Evolutionary conservation across 176 grass and related monocot genomes (phyloP).

Genomic region (Typha latifolia): DNA sequence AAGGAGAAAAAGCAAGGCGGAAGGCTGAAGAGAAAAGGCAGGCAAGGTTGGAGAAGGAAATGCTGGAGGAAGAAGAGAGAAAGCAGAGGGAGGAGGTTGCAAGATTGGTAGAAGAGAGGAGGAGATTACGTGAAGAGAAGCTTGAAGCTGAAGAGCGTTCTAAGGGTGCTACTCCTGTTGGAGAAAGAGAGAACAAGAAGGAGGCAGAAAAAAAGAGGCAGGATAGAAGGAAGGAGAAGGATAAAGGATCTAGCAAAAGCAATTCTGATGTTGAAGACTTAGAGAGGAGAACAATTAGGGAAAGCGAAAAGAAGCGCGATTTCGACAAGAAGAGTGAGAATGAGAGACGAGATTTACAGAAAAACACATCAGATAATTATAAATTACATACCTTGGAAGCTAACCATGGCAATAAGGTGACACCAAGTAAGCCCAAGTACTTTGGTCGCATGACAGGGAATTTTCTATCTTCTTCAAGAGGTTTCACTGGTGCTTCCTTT

Average conservation of each 20-base stretch:
- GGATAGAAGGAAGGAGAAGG: constrained; percentile 67
- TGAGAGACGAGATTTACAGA: constrained; percentile 28
- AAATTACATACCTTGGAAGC: constrained; percentile 31
- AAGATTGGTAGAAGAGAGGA: constrained; percentile 80
- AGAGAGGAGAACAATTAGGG: constrained; percentile 42
- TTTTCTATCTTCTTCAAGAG: constrained; percentile 62
- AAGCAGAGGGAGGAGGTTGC: constrained; percentile 91
- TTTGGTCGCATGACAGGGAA: constrained; percentile 57
- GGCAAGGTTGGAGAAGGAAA: constrained; percentile 78
- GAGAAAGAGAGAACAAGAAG: constrained; percentile 65
- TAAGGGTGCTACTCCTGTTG: constrained; percentile 48
- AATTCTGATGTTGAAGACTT: constrained; percentile 81
- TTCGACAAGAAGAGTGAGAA: constrained; percentile 45
- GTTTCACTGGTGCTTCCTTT: constrained; percentile 44
- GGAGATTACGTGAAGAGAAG: constrained; percentile 76
- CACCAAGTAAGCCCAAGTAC: constrained; percentile 46
- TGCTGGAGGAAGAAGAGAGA: constrained; percentile 92
- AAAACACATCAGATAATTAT: constrained; percentile 26
- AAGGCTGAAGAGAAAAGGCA: constrained; percentile 87
- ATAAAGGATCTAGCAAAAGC: constrained; percentile 83
- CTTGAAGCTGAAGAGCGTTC: constrained; percentile 64
- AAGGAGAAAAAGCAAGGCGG: constrained; percentile 59
- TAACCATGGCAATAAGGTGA: constrained; percentile 28
- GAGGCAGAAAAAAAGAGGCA: constrained; percentile 42
- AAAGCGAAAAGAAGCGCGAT: constrained; percentile 41